Percentiles rank a stretch among this genome's conserved stretches.
These are phyloP conservation scores for Globisporangium megalacanthum DNA, from an alignment of 352 stramenopile genomes.

Conservation along the genomic window DNA sequence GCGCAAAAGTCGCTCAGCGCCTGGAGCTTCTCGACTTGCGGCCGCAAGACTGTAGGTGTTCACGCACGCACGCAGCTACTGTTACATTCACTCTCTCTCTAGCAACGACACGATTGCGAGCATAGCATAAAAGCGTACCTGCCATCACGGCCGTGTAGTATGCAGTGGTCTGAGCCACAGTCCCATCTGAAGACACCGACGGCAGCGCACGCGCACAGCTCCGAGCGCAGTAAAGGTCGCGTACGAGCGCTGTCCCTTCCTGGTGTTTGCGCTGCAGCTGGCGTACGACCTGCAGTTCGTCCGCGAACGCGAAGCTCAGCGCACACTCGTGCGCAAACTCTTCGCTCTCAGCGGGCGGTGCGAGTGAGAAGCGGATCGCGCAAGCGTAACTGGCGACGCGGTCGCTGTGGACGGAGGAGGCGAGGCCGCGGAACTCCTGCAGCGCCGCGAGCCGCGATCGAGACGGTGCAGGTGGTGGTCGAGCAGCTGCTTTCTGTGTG, in stretches of 20 bases:
- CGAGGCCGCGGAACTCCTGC: slow-evolving; percentile 27
- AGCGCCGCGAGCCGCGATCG: slow-evolving; percentile 7
- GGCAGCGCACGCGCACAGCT: slow-evolving; percentile 54
- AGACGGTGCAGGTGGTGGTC: background rate
- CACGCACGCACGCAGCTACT: background rate
- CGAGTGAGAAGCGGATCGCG: slow-evolving; percentile 23
- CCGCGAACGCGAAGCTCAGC: slow-evolving; percentile 37
- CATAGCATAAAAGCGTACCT: no score
- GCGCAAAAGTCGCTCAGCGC: slow-evolving; percentile 47
- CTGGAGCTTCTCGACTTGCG: slow-evolving; percentile 53
- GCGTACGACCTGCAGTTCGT: slow-evolving; percentile 58
- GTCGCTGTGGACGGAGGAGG: slow-evolving; percentile 3
- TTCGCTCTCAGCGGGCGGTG: slow-evolving; percentile 18
- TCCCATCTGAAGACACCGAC: slow-evolving; percentile 16
- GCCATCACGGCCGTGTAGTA: slow-evolving; percentile 49
- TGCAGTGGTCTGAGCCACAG: slow-evolving; percentile 14
- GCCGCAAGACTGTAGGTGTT: slow-evolving; percentile 39
- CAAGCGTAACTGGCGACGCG: slow-evolving; percentile 2
- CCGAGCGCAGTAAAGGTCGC: slow-evolving; percentile 50
- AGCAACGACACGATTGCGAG: background rate
- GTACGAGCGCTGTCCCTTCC: slow-evolving; percentile 30
- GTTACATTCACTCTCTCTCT: background rate
- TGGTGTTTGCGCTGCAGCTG: slow-evolving; percentile 36
- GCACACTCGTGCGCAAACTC: slow-evolving; percentile 52
- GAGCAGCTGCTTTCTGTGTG: background rate